phyloP scores from a whole-genome alignment of 192 early-diverging fungal species.

The Linnemannia zychae region DNA sequence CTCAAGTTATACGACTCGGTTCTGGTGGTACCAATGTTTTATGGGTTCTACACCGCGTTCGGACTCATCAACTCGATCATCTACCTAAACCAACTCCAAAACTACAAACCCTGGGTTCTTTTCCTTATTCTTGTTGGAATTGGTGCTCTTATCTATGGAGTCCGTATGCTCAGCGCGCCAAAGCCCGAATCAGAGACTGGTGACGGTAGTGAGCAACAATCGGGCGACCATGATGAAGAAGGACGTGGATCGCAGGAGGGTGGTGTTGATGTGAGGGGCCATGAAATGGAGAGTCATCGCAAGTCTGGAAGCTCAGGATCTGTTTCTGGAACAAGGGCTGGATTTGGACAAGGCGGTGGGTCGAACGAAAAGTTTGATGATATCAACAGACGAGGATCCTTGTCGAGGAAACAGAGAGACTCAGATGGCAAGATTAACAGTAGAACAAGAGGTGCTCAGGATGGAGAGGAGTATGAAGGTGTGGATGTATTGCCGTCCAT shows the following conservation, averaged over 20 bases:
- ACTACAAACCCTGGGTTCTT: constrained; percentile 64
- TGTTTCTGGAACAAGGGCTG: not conserved
- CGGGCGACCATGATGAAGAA: constrained; percentile 32
- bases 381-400: not conserved
- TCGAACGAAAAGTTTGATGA: not conserved
- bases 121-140: constrained; percentile 66
- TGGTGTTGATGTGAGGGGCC: not conserved
- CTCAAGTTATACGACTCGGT: constrained; percentile 70
- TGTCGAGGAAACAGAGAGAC: not conserved
- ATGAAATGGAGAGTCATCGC: not conserved
- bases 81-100: constrained; percentile 66
- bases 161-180: constrained; percentile 61
- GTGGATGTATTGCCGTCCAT: not conserved
- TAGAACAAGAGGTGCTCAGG: not conserved
- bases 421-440: not conserved
- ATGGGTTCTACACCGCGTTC: constrained; percentile 68
- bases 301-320: not conserved
- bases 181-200: constrained; percentile 45
- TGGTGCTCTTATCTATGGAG: constrained; percentile 66
- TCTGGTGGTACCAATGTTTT: constrained; percentile 71
- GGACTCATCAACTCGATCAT: constrained; percentile 72
- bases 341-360: not conserved
- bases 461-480: not conserved
- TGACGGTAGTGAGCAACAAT: not conserved
- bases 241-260: constrained; percentile 20